phyloP scores from a whole-genome alignment of 345 rosid species.

The Hevea brasiliensis region DNA sequence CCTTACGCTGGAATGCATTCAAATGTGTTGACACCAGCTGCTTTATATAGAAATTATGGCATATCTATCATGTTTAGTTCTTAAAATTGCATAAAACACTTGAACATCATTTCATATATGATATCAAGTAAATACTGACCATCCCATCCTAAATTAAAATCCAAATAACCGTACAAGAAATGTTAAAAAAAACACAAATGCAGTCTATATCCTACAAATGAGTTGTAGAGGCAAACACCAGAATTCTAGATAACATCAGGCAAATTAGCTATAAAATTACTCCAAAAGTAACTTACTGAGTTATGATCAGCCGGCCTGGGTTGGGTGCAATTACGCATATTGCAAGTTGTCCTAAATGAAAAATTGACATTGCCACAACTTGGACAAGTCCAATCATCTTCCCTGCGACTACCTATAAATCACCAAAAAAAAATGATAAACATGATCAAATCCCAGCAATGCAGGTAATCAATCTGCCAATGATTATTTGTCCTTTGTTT shows the following conservation, averaged over 20 bases:
- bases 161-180: background rate
- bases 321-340: conserved; percentile 98
- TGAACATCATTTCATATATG: background rate
- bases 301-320: conserved; percentile 93
- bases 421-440: background rate
- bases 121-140: background rate
- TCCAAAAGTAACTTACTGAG: conserved; percentile 42
- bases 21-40: too few species aligned
- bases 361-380: conserved; percentile 97
- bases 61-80: background rate
- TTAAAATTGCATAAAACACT: background rate
- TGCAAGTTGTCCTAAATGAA: conserved; percentile 94
- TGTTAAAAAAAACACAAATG: background rate
- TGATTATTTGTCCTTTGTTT: background rate
- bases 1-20: background rate
- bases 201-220: background rate
- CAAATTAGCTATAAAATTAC: too few species aligned
- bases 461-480: background rate
- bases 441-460: background rate
- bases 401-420: conserved; percentile 85
- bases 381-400: conserved; percentile 99
- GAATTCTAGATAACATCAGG: too few species aligned
- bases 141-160: background rate
- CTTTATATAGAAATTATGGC: background rate
- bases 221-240: background rate